phyloP scores from a whole-genome alignment of 176 grass and related monocot species.

The Carex kokanica region DNA sequence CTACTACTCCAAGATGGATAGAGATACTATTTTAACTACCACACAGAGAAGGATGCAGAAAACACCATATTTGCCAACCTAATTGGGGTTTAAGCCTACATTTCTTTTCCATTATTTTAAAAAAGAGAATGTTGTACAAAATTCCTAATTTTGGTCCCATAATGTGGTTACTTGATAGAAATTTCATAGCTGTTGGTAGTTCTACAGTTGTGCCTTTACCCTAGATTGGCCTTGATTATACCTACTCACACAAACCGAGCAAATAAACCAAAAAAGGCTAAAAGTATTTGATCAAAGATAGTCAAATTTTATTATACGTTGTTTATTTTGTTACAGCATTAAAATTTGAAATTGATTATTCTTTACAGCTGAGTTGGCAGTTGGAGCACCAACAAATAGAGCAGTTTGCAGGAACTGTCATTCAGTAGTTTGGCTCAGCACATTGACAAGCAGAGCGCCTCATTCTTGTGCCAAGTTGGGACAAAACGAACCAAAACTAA shows the following conservation, averaged over 20 bases:
- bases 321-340: neutral
- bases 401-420: constrained; percentile 49
- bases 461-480: constrained; percentile 45
- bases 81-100: neutral
- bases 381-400: constrained; percentile 53
- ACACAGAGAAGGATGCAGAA: neutral
- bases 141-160: neutral
- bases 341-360: constrained; percentile 13
- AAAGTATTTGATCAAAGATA: neutral
- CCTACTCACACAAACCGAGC: neutral
- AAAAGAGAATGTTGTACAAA: neutral
- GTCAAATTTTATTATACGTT: neutral
- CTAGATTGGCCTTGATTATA: constrained; percentile 10
- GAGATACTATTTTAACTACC: neutral
- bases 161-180: neutral
- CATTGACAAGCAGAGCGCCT: constrained; percentile 41
- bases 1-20: neutral
- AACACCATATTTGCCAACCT: neutral
- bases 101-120: neutral
- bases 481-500: constrained; percentile 41
- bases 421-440: constrained; percentile 72
- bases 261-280: neutral
- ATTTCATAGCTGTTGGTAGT: neutral
- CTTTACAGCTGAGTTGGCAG: constrained; percentile 35
- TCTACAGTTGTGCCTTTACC: neutral